phyloP scores from a whole-genome alignment of 257 asterid species.

The Ocimum tenuiflorum region DNA sequence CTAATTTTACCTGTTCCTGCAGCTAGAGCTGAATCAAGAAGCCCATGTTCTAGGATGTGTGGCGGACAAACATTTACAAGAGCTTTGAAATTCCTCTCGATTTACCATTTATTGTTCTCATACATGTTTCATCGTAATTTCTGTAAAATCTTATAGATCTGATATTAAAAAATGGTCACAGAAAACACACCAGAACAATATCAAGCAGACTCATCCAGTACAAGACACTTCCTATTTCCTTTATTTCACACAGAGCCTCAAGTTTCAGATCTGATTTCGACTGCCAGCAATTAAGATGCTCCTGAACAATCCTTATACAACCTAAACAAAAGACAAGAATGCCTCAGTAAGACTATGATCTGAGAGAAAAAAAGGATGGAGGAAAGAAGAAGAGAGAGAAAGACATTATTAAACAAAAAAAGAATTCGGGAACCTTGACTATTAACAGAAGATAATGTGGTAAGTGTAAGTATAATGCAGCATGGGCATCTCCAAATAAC shows the following conservation, averaged over 20 bases:
- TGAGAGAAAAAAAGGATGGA: not conserved
- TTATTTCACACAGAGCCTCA: conserved; percentile 80
- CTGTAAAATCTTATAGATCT: not conserved
- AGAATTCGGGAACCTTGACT: not conserved
- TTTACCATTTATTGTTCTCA: not conserved
- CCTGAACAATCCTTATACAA: conserved; percentile 68
- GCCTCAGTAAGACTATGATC: not conserved
- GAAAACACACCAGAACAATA: conserved; percentile 70
- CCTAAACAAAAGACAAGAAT: conserved; percentile 41
- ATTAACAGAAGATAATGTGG: not conserved
- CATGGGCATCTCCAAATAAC: not conserved
- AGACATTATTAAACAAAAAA: not conserved
- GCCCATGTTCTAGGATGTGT: not conserved
- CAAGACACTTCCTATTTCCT: conserved; percentile 88
- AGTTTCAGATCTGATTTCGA: conserved; percentile 72
- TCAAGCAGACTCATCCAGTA: conserved; percentile 99
- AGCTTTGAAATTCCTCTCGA: not conserved
- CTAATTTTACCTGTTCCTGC: too few species aligned
- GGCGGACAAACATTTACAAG: too few species aligned
- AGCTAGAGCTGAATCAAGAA: not conserved
- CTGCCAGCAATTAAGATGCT: conserved; percentile 84
- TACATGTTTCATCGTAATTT: not conserved
- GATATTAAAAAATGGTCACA: not conserved
- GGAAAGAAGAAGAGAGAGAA: not conserved
- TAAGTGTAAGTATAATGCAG: not conserved